Percentiles rank a stretch among this genome's conserved stretches.
Evolutionary conservation across 257 asterid species (phyloP).

Genomic region (Nicotiana attenuata): DNA sequence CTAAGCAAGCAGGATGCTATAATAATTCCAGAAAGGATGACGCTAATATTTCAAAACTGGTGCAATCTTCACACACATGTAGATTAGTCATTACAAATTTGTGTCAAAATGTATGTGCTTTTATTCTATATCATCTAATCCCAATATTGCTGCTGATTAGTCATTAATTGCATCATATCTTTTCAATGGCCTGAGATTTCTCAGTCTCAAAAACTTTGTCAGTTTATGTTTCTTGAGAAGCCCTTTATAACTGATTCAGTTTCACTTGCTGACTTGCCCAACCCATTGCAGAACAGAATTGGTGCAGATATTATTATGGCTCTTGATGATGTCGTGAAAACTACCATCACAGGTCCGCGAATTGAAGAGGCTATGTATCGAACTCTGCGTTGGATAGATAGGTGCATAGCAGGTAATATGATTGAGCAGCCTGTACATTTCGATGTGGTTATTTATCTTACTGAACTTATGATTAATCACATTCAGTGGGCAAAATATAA

Average conservation of each 20-base stretch:
- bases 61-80: neutral
- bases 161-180: neutral
- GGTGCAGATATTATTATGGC: slow-evolving; percentile 99
- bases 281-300: slow-evolving; percentile 72
- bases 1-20: neutral
- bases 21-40: neutral
- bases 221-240: neutral
- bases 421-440: neutral
- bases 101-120: neutral
- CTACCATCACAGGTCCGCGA: slow-evolving; percentile 94
- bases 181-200: neutral
- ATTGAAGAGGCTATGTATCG: slow-evolving; percentile 98
- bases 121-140: neutral
- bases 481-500: neutral
- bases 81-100: neutral
- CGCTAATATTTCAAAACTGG: neutral
- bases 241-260: neutral
- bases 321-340: slow-evolving; percentile 96
- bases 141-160: neutral
- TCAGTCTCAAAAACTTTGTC: neutral
- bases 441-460: neutral
- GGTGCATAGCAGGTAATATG: slow-evolving; percentile 82
- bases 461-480: neutral
- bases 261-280: slow-evolving; percentile 10
- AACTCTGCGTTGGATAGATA: slow-evolving; percentile 98